Conservation (phyloP, 2,329 filamentous ascomycete species). For the Teratosphaeriaceae sp. region DNA sequence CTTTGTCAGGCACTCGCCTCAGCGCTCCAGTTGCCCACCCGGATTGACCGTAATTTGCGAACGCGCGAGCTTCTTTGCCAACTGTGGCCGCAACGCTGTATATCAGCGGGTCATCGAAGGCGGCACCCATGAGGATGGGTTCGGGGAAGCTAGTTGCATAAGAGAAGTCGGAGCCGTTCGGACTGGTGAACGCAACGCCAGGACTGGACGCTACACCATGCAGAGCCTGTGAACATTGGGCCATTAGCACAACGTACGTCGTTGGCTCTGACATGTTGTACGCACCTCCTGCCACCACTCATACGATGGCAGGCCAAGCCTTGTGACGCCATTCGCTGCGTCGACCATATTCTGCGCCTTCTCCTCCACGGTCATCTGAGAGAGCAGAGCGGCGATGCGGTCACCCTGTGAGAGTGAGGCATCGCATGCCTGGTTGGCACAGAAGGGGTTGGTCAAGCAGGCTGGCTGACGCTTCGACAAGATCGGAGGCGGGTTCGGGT, state of each 20-base stretch:
- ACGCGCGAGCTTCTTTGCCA: slow-evolving; percentile 56
- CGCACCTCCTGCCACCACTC: slow-evolving; percentile 46
- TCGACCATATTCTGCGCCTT: slow-evolving; percentile 46
- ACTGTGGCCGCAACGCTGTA: slow-evolving; percentile 49
- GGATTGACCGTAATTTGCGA: slow-evolving; percentile 26
- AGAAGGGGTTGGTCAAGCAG: slow-evolving; percentile 12
- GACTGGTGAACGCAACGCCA: slow-evolving; percentile 4
- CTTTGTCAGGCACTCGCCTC: too few species aligned
- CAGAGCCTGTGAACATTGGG: too few species aligned
- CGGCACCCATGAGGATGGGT: slow-evolving; percentile 10
- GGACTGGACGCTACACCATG: slow-evolving; percentile 35
- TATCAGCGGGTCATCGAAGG: slow-evolving; percentile 55
- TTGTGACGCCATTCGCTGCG: slow-evolving; percentile 41
- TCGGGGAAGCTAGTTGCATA: slow-evolving; percentile 9
- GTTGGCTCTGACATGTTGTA: not conserved
- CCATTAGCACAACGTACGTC: too few species aligned
- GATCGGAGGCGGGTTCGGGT: slow-evolving; percentile 6
- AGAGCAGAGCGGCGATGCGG: slow-evolving; percentile 33
- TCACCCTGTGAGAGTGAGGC: slow-evolving; percentile 10
- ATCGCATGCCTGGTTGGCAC: slow-evolving; percentile 39
- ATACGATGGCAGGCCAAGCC: slow-evolving; percentile 51
- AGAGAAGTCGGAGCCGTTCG: slow-evolving; percentile 3
- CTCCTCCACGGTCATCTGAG: slow-evolving; percentile 18
- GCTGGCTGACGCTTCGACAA: slow-evolving; percentile 9
- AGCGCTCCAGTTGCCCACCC: not conserved